Conservation (phyloP, 2,329 filamentous ascomycete species). For the Paecilomyces formosus region DNA sequence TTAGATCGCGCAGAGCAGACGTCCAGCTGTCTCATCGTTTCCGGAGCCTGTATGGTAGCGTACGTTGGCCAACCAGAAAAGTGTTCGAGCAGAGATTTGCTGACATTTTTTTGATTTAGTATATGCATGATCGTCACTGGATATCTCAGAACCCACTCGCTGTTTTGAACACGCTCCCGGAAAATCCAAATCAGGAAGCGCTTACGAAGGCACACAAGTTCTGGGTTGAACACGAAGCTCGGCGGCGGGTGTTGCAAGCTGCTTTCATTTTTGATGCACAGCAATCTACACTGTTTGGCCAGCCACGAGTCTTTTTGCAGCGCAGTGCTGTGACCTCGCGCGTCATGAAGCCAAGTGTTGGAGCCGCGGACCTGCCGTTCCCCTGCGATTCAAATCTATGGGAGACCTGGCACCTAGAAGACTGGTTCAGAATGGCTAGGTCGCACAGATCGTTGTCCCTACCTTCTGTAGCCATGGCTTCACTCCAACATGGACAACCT, state of each 20-base stretch:
- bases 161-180: slow-evolving; percentile 18
- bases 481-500: slow-evolving; percentile 4
- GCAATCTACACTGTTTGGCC: slow-evolving; percentile 23
- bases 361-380: slow-evolving; percentile 18
- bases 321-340: slow-evolving; percentile 5
- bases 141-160: slow-evolving; percentile 21
- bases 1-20: slow-evolving; percentile 22
- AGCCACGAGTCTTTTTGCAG: slow-evolving; percentile 21
- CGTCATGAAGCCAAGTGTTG: slow-evolving; percentile 5
- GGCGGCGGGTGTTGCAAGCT: slow-evolving; percentile 26
- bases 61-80: slow-evolving; percentile 9
- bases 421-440: slow-evolving; percentile 18
- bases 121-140: slow-evolving; percentile 20
- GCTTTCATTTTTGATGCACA: slow-evolving; percentile 26
- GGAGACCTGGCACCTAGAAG: slow-evolving; percentile 18
- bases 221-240: slow-evolving; percentile 28
- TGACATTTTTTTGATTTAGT: slow-evolving; percentile 9
- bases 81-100: background rate
- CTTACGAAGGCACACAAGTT: slow-evolving; percentile 22
- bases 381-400: slow-evolving; percentile 24
- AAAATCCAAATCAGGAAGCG: slow-evolving; percentile 14
- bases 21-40: slow-evolving; percentile 26
- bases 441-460: slow-evolving; percentile 9
- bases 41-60: slow-evolving; percentile 25
- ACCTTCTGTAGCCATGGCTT: slow-evolving; percentile 6